Evolutionary conservation across 345 rosid genomes (phyloP), one percentile per base, ranked within the genome.

Genomic region (Eucalyptus erythrocorys): DNA sequence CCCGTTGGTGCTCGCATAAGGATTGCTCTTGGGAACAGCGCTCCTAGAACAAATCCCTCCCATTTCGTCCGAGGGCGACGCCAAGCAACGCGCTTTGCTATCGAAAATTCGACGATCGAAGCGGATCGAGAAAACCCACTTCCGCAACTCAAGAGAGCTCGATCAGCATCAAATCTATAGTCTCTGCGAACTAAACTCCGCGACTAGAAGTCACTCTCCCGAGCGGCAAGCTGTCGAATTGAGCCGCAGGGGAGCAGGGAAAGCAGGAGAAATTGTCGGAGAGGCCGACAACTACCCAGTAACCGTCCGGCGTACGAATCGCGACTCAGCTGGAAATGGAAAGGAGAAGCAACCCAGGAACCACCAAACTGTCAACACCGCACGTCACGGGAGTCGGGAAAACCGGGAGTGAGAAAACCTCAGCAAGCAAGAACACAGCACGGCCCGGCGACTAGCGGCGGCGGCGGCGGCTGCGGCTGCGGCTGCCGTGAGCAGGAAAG

Each of bases 21-120:
- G 91, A 76, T 64, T 87, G 22, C 86, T 45, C 87, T 87, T 87
- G 85, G 48, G n/a, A 48, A 49, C 93, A 64, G 89, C 91, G 47
- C 47, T 76, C 90, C 88, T 91, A 17, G 95, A 93, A 89, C 95
- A 94, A 91, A 94, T 88, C 85, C 95, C 91, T 89, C 95, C 95
- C 95, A 94, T 94, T 89, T 76, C 79, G 88, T 7, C 10, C 34
- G 40, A 59, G 61, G 45, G 79, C 57, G 13, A 47, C 48, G 22
- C 27, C 68, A 34, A 80, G 26, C 76, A 48, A 53, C 51, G 64
- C 57, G 57, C 42, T 51, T 64, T 50, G 34, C 87, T 48, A 89
- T 57, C 12, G 26, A 40, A 40, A 64, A 48, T 81, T 32, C 68
- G n/a, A 21, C 50, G 50, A 16, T 87, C 48, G 45, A 42, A 87